These are phyloP conservation scores for Suhomyces canberraensis DNA, from an alignment of 805 yeast genomes.

Conservation along the genomic window DNA sequence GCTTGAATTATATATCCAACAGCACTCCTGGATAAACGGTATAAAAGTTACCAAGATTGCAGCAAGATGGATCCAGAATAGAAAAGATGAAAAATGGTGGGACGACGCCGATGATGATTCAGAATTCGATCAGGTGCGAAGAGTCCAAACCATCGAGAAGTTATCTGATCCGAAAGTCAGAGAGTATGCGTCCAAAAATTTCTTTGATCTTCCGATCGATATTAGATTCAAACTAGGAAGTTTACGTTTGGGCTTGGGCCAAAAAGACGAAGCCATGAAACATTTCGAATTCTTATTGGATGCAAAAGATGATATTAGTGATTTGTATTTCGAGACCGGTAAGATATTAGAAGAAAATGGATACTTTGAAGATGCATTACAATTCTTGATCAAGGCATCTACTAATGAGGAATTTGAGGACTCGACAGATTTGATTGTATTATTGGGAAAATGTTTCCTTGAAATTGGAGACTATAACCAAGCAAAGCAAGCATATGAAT, in stretches of 20 bases:
- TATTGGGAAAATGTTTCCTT: conserved; percentile 74
- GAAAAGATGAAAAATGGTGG: conserved; percentile 68
- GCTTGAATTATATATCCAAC: conserved; percentile 72
- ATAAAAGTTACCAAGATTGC: conserved; percentile 63
- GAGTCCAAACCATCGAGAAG: conserved; percentile 35
- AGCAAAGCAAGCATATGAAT: conserved; percentile 58
- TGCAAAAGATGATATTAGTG: conserved; percentile 63
- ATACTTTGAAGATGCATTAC: conserved; percentile 70
- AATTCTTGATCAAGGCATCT: conserved; percentile 56
- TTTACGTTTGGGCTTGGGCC: conserved; percentile 62
- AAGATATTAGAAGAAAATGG: conserved; percentile 66
- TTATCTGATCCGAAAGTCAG: conserved; percentile 20
- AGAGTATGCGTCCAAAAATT: conserved; percentile 15
- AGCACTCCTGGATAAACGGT: conserved; percentile 61
- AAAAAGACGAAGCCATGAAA: conserved; percentile 63
- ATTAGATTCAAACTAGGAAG: conserved; percentile 79
- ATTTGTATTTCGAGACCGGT: conserved; percentile 76
- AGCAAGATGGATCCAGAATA: conserved; percentile 77
- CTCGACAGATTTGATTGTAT: conserved; percentile 49
- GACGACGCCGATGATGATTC: conserved; percentile 63
- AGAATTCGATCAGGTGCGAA: conserved; percentile 78
- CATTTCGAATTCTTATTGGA: conserved; percentile 64
- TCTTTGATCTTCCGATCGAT: conserved; percentile 71
- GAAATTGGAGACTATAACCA: conserved; percentile 66
- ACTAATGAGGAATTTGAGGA: conserved; percentile 48